Evolutionary conservation across 2,329 filamentous ascomycete genomes (phyloP).

Genomic region (Trichoderma brevicompactum): DNA sequence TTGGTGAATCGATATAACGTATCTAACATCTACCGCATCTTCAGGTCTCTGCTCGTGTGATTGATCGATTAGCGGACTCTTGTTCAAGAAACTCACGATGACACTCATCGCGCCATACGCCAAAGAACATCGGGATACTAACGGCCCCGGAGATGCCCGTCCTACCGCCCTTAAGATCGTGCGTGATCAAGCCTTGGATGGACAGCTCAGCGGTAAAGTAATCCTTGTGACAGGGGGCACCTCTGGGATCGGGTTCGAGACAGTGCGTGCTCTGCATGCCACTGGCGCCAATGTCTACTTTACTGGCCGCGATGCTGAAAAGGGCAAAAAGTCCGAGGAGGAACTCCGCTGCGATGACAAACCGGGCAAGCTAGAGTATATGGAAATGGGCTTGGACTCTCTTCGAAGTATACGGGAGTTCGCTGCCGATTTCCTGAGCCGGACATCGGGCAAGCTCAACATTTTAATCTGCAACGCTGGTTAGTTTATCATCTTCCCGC

Average conservation of each 20-base stretch:
- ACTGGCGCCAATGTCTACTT: slow-evolving; percentile 52
- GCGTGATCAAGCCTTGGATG: slow-evolving; percentile 38
- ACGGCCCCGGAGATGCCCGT: slow-evolving; percentile 40
- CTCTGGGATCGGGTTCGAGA: slow-evolving; percentile 51
- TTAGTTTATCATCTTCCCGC: neutral
- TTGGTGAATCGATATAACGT: too few species aligned
- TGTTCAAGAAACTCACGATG: neutral
- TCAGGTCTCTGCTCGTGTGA: too few species aligned
- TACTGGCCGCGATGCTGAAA: slow-evolving; percentile 46
- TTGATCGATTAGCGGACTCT: too few species aligned
- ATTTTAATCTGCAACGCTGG: slow-evolving; percentile 51
- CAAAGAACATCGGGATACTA: slow-evolving; percentile 4
- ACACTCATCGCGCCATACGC: slow-evolving; percentile 16
- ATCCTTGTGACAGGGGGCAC: slow-evolving; percentile 50
- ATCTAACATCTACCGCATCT: too few species aligned
- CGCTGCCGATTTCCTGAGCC: slow-evolving; percentile 31
- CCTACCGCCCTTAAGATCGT: slow-evolving; percentile 46
- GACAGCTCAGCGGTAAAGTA: slow-evolving; percentile 42
- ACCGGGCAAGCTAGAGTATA: slow-evolving; percentile 39
- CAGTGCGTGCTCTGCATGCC: slow-evolving; percentile 46
- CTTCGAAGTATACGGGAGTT: slow-evolving; percentile 41
- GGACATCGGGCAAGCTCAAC: slow-evolving; percentile 33
- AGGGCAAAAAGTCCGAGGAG: slow-evolving; percentile 33
- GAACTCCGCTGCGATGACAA: slow-evolving; percentile 33
- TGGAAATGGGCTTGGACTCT: slow-evolving; percentile 40